Evolutionary conservation across 164 flowering plant genomes (phyloP), one percentile per base, ranked within the genome.

Genomic region (Buxus sempervirens): DNA sequence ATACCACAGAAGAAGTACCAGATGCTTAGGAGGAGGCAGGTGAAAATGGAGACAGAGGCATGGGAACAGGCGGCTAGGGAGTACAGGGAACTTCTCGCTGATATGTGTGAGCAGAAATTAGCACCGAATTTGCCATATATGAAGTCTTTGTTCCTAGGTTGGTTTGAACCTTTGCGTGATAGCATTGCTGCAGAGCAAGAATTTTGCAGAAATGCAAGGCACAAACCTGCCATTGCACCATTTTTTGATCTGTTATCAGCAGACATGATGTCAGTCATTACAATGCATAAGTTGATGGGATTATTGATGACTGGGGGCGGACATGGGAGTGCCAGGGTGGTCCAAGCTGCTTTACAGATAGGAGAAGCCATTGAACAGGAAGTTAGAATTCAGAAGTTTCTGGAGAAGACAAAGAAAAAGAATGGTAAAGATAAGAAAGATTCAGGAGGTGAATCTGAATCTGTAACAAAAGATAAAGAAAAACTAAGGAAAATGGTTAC

Each of bases 341-440:
- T 93, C 45, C 88, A 79, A 23, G 99, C 97, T 54, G 89, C 97
- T 65, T 82, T 86, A 60, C 27, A 45, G 3, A 81, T 96, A 54
- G 99, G 99, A 25, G 97, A 96, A 53, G 95, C 96, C 67, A 82
- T 96, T 69, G 98, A 96, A 68, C 95, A 96, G 42, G 99, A 96
- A 97, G 99, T 93, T 12, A 87, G 84, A 72, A 88, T 96, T 68
- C 84, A 81, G 69, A 82, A 70, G 21, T 89, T 92, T 73, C 72
- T 95, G 85, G 87, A 88, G 78, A 89, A 83, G 70, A 84, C 86
- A 68, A 84, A 65, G 84, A 84, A 77, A 75, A 85, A 80, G 68
- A 67, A 4, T 36, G 59, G 62, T 20, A 75, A 79, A 60, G 71
- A 63, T 58, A 68, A 72, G 63, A 68, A 69, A 54, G 27, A 24